phyloP scores from a whole-genome alignment of 192 early-diverging fungal species.

The Chytriomyces hyalinus region DNA sequence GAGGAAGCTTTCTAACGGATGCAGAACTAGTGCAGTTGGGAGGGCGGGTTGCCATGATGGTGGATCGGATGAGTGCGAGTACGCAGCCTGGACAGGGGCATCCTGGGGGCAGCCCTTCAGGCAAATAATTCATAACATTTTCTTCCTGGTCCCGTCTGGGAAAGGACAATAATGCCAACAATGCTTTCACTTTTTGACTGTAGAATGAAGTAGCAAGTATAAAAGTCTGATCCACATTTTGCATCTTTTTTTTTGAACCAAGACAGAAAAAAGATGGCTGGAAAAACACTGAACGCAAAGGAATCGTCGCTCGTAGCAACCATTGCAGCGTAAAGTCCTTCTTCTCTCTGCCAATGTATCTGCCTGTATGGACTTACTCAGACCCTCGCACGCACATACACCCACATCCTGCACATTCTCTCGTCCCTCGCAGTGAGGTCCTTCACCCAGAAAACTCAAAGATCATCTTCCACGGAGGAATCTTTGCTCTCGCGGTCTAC shows the following conservation, averaged over 20 bases:
- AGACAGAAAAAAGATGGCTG: conserved; percentile 28
- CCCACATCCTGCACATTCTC: not conserved
- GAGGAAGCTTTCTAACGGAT: not conserved
- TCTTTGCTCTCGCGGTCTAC: conserved; percentile 36
- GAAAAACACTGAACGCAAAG: conserved; percentile 10
- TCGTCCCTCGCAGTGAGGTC: conserved; percentile 16
- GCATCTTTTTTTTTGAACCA: not conserved
- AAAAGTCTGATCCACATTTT: not conserved
- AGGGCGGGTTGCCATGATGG: not conserved
- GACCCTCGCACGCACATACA: not conserved
- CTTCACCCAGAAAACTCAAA: conserved; percentile 37
- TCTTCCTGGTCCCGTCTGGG: too few relatives aligned
- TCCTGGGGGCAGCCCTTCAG: too few relatives aligned
- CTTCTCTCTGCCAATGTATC: too few relatives aligned
- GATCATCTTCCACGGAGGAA: conserved; percentile 38
- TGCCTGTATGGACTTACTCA: too few relatives aligned
- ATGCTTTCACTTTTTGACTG: too few relatives aligned
- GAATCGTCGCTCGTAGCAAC: not conserved
- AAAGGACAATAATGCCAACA: too few relatives aligned
- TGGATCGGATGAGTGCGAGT: not conserved
- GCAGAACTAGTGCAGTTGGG: conserved; percentile 1
- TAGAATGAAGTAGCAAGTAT: too few relatives aligned
- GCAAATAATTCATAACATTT: too few relatives aligned
- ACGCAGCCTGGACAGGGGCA: not conserved
- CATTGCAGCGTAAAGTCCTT: conserved; percentile 7